Base-by-base conservation (phyloP, 2,329 filamentous ascomycete species). In the Xylaria multiplex region DNA sequence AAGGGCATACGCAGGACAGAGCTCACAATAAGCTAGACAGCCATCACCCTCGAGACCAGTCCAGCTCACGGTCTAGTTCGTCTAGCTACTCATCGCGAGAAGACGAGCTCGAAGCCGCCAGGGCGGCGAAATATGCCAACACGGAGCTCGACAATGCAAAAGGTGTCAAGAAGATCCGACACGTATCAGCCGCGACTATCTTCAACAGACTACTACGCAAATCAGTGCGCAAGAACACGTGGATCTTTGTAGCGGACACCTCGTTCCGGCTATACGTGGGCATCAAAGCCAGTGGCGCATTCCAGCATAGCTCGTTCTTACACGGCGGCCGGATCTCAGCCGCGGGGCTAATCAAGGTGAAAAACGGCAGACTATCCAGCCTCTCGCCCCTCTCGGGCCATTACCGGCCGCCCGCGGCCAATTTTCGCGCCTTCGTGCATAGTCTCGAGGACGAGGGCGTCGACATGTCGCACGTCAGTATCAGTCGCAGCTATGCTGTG, bases 161-260 rank as follows among this genome's bases (percentile, higher is more conserved):
- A 65, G 88, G 90, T 2, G 64, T 82, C 32, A 79, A 80, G 67
- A 84, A 82, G 69, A 76, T 84, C 14, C 87, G 85, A 54, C 88
- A 93, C 73, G 82, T 93, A 2, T 91, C 87, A 5, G 87, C 91
- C 1, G 87, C 90, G 0, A 90, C 90, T 0, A 84, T 97, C 3
- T 86, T 95, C 76, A 93, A 96, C 77, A 91, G 91, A 69, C 83
- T 97, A 6, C 83, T 96, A 16, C 88, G 92, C 66, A 91, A 92
- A 69, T 90, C 91, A 0, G 91, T 93, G 45, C 91, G 90, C 77
- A 93, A 93, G 69, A 94, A 95, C 74, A 96, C 92, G 4, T 97
- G 94, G 94, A 96, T 97, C 70, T 97, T 97, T 73, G 93, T 94
- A 7, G 91, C 91, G 27, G 93, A 97, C 78, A 95, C 92, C 1